Percentiles rank a stretch among this genome's conserved stretches.
These are phyloP conservation scores for Picocystis sp. DNA, from an alignment of 163 green algal species.

Conservation along the genomic window DNA sequence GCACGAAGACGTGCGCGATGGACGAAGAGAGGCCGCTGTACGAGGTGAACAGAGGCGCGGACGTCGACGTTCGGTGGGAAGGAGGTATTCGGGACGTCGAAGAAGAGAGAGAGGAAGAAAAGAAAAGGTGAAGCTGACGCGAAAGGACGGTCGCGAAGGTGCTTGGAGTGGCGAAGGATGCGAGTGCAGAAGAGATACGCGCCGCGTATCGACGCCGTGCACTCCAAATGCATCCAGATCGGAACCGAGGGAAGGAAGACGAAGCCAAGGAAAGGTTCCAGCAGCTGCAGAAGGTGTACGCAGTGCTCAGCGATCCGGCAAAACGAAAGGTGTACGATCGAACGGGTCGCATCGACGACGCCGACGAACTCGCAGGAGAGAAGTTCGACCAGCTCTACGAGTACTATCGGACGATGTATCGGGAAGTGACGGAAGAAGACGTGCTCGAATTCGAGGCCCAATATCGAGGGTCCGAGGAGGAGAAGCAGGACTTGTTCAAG, in stretches of 20 bases:
- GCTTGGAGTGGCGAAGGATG: slow-evolving; percentile 31
- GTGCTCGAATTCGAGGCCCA: slow-evolving; percentile 44
- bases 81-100: too few species aligned
- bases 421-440: slow-evolving; percentile 53
- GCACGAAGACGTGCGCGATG: too few species aligned
- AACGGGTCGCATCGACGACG: slow-evolving; percentile 61
- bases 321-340: slow-evolving; percentile 81
- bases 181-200: slow-evolving; percentile 16
- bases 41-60: too few species aligned
- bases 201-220: slow-evolving; percentile 60
- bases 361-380: slow-evolving; percentile 34
- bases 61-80: too few species aligned
- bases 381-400: slow-evolving; percentile 55
- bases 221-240: slow-evolving; percentile 75
- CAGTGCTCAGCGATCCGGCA: slow-evolving; percentile 56
- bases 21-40: too few species aligned
- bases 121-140: too few species aligned
- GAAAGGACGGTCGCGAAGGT: slow-evolving; percentile 16
- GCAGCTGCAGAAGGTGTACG: slow-evolving; percentile 66
- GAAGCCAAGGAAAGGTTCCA: slow-evolving; percentile 65
- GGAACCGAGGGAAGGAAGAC: slow-evolving; percentile 48
- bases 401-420: slow-evolving; percentile 61
- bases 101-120: too few species aligned
- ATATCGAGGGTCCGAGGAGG: slow-evolving; percentile 48
- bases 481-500: slow-evolving; percentile 44